Evolutionary conservation across 768 basidiomycete genomes (phyloP), one percentile per base, ranked within the genome.

Genomic region (Leccinum barrowsii): DNA sequence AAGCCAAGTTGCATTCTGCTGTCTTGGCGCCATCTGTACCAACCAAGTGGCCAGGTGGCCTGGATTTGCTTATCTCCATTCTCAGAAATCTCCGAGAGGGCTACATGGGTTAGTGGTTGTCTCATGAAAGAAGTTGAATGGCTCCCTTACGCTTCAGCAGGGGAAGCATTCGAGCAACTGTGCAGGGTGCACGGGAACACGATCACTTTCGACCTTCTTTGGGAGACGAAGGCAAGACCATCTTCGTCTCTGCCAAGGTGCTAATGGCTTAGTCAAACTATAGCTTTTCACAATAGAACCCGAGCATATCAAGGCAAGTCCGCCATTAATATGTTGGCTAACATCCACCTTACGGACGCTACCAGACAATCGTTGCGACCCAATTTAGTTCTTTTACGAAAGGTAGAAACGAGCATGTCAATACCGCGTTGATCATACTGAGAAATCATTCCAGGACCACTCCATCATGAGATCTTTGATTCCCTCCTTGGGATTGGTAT

Each of bases 401-500:
- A 67, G 77, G 76, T 56, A 42, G 24, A 49, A 5, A 15, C 26
- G 8, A 35, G 10, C 19, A 6, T 44, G 24, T 28, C 2, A 50
- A 1, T 5, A 59, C 15, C 21, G 61, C 61, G 34, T 50, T 51
- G 15, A 65, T 60, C 7, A 59, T 65, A 15, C 65, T 70, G 57
- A 68, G 67, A 50, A 58, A 55, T 24, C 62, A 47, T 35, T 17
- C 24, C 24, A 62, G 59, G 63, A 7, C 54, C 60, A 2, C n/a
- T 57, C 13, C 52, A 46, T 12, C 50, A 12, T 22, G 58, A 57
- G 10, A 46, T 28, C 7, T 2, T 30, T 13, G 19, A 67, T 15
- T 68, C 73, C 3, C 63, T 83, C 2, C 69, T 85, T 5, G 84
- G 84, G 6, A 75, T 75, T 7, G 85, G 85, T 0, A 81, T 85